A percentile compares a stretch with the other conserved stretches of the same genome.
phyloP scores from a whole-genome alignment of 2,329 filamentous ascomycete species.

The Neocucurbitaria cava region DNA sequence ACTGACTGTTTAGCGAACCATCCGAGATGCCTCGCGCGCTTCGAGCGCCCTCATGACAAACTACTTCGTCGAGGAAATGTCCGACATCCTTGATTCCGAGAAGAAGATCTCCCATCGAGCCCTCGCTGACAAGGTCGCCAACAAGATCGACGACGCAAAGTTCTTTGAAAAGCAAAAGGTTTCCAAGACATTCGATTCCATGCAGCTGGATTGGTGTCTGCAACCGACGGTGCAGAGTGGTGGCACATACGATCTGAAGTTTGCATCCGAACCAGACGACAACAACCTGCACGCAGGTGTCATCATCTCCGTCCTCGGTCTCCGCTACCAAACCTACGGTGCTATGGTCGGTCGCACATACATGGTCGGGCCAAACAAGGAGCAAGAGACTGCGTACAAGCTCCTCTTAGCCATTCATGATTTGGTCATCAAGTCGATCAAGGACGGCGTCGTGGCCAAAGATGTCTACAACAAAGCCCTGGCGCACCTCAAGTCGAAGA shows the following conservation, averaged over 20 bases:
- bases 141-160: constrained; percentile 90
- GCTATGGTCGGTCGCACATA: constrained; percentile 93
- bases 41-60: constrained; percentile 94
- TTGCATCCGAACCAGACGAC: constrained; percentile 78
- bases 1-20: constrained; percentile 67
- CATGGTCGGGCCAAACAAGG: constrained; percentile 94
- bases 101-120: constrained; percentile 94
- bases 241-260: constrained; percentile 90
- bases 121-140: constrained; percentile 84
- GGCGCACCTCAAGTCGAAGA: constrained; percentile 81
- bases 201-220: constrained; percentile 92
- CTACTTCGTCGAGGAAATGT: constrained; percentile 99
- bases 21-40: constrained; percentile 92
- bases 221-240: constrained; percentile 93
- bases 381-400: constrained; percentile 93
- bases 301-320: constrained; percentile 88
- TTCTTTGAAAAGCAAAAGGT: constrained; percentile 91
- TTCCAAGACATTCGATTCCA: constrained; percentile 82
- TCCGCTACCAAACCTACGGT: constrained; percentile 95
- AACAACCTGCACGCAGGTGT: constrained; percentile 86
- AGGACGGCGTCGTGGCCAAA: constrained; percentile 84
- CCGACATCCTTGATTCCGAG: constrained; percentile 90
- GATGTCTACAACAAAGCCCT: constrained; percentile 92
- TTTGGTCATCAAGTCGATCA: constrained; percentile 86
- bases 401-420: constrained; percentile 85